phyloP scores from a whole-genome alignment of 176 grass and related monocot genomes.

The Carex scoparia region DNA sequence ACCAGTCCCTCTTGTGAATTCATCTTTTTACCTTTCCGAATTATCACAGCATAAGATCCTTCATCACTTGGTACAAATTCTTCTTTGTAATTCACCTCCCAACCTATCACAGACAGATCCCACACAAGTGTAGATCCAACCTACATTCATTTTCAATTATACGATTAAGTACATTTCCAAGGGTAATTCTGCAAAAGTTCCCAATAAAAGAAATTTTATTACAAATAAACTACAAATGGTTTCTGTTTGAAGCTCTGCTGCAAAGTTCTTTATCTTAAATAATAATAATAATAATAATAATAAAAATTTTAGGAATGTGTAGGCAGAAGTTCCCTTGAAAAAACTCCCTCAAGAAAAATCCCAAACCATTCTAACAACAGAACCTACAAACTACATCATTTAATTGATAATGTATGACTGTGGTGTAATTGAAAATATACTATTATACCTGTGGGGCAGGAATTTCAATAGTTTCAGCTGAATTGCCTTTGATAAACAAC shows the following conservation, averaged over 20 bases:
- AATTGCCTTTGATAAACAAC: slow-evolving; percentile 45
- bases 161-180: neutral
- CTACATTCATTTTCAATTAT: slow-evolving; percentile 29
- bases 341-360: neutral
- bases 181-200: neutral
- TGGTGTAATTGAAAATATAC: neutral
- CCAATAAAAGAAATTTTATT: neutral
- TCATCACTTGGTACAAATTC: slow-evolving; percentile 82
- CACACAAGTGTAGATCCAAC: slow-evolving; percentile 53
- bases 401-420: slow-evolving; percentile 3
- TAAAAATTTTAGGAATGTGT: neutral
- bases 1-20: slow-evolving; percentile 45
- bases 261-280: neutral
- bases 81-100: slow-evolving; percentile 98
- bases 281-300: neutral
- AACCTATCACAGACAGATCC: slow-evolving; percentile 80
- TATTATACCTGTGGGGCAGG: slow-evolving; percentile 46
- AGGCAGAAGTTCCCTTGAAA: neutral
- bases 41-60: slow-evolving; percentile 77
- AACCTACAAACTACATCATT: neutral
- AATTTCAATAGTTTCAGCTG: slow-evolving; percentile 62
- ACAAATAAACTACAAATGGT: neutral
- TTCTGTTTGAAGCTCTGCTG: neutral
- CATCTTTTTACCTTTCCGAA: slow-evolving; percentile 80
- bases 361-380: neutral